phyloP scores from a whole-genome alignment of 805 yeast genomes.

The Candida saitoana region DNA sequence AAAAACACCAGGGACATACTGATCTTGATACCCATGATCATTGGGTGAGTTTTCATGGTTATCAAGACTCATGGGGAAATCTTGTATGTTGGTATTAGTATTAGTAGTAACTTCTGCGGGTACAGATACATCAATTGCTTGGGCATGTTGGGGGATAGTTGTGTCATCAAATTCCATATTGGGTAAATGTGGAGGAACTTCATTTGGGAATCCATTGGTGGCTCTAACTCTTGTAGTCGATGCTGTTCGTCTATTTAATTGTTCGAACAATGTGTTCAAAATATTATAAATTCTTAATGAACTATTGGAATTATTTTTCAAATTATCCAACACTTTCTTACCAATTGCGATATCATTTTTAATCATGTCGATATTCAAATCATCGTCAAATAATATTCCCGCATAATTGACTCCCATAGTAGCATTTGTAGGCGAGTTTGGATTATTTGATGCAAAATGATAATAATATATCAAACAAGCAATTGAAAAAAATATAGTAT shows the following conservation, averaged over 20 bases:
- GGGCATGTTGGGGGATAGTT: background rate
- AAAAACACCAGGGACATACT: conserved; percentile 76
- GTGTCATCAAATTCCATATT: conserved; percentile 1
- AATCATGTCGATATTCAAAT: conserved; percentile 52
- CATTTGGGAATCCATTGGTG: conserved; percentile 2
- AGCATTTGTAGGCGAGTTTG: conserved; percentile 8
- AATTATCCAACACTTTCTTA: conserved; percentile 61
- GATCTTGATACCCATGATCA: conserved; percentile 12
- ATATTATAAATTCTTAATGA: conserved; percentile 78
- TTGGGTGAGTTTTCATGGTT: conserved; percentile 12
- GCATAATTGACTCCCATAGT: conserved; percentile 36
- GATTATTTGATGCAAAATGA: conserved; percentile 44
- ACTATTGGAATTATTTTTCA: conserved; percentile 72
- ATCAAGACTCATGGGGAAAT: conserved; percentile 26
- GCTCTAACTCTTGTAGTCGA: conserved; percentile 24
- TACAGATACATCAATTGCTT: conserved; percentile 1
- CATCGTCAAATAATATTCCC: conserved; percentile 44
- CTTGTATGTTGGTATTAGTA: conserved; percentile 17
- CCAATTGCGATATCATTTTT: conserved; percentile 80
- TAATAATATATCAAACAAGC: conserved; percentile 81
- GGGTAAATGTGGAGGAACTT: conserved; percentile 2
- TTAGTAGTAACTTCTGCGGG: conserved; percentile 9
- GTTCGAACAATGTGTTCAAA: conserved; percentile 75
- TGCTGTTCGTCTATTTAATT: conserved; percentile 69
- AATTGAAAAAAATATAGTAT: conserved; percentile 83